Base-by-base conservation (phyloP, 106 monocot species). In the Dioscorea alata region DNA sequence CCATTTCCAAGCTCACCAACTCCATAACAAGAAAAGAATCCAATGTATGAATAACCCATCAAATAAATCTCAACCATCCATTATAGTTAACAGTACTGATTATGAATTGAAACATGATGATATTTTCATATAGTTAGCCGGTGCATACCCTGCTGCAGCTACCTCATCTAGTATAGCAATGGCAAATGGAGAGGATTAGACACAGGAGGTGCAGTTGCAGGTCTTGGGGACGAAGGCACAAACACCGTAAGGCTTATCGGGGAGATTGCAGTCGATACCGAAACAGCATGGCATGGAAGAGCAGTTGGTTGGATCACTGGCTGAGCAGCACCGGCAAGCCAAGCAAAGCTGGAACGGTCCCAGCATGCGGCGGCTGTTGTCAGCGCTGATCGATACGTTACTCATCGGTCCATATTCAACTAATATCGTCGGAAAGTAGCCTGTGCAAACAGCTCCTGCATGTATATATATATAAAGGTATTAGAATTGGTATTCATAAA, bases 191-290 rank as follows among this genome's bases (percentile, higher is more conserved):
- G 10, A 42, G 10, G 6, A 42, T 42, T 42, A 42, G 9, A 42
- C 42, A 5, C 42, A 42, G 42, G 42, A 42, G 33, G 2, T 69
- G 78, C 93, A 93, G 60, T 82, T 73, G 75, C 89, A 93, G 51
- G 71, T 64, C 67, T 73, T 71, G 33, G 93, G 93, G 7, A 79
- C 72, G 56, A 93, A 89, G 54, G 88, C 79, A 73, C 93, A 93
- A 31, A 82, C 75, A 24, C 86, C 93, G 74, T 78, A 93, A 28
- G 89, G 93, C 81, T 93, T 93, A 33, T 79, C 77, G 1, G 89
- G 93, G 61, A 93, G 79, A 57, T 84, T 70, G 75, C 93, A 93
- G 72, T 67, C 81, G 69, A 93, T 93, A 74, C 83, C 75, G 63
- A 79, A 93, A 74, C 93, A 93, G 72, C 89, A 93, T 17, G 79